phyloP scores from a whole-genome alignment of 345 rosid genomes.

The Eucalyptus cladocalyx region DNA sequence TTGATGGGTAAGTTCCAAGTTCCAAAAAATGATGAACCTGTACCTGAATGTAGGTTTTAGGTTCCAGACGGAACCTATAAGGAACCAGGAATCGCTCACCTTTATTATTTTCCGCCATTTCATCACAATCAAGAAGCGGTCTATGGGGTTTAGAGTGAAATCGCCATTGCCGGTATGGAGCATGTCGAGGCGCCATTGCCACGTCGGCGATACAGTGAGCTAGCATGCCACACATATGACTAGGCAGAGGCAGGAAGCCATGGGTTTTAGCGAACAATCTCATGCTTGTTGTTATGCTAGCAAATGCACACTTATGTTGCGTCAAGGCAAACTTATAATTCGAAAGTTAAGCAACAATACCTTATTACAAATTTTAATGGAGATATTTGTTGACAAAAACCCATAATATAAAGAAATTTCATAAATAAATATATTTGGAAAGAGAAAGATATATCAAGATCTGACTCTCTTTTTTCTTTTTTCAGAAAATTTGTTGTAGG shows the following conservation, averaged over 20 bases:
- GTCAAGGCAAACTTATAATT: too few species aligned
- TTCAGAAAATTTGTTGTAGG: not conserved
- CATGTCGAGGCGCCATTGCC: not conserved
- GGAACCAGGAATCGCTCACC: fast-evolving
- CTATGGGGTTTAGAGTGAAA: not conserved
- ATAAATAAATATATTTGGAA: not conserved
- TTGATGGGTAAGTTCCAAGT: fast-evolving
- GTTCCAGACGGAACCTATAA: fast-evolving
- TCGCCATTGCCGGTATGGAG: not conserved
- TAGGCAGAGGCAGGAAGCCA: not conserved
- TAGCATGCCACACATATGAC: not conserved
- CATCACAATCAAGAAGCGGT: not conserved
- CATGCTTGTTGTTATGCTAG: not conserved
- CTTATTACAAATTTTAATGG: not conserved
- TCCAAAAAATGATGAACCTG: too few species aligned
- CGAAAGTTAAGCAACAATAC: not conserved
- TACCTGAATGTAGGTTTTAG: fast-evolving
- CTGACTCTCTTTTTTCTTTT: not conserved
- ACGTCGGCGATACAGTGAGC: not conserved
- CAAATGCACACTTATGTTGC: not conserved
- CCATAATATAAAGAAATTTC: not conserved
- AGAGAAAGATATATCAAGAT: not conserved
- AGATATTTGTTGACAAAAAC: not conserved
- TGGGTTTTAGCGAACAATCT: not conserved
- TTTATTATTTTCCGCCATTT: not conserved